Conservation (phyloP, 441 rosid genomes). For the Omphalea diandra region DNA sequence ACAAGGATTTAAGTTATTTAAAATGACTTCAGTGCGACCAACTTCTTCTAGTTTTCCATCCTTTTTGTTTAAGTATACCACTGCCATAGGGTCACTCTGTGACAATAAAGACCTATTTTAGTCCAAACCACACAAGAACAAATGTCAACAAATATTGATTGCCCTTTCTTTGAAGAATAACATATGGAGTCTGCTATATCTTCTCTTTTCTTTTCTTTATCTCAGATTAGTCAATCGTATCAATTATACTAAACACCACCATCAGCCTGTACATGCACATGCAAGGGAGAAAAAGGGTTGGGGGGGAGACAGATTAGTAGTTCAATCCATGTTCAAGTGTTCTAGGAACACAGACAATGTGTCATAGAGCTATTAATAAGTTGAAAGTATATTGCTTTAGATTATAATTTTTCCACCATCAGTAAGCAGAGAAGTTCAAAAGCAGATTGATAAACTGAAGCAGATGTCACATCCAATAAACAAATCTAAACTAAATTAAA, state of each 20-base stretch:
- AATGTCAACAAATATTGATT: background rate
- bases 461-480: background rate
- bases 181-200: background rate
- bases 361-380: background rate
- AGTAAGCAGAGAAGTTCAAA: background rate
- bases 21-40: constrained; percentile 82
- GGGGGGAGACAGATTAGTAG: background rate
- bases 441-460: background rate
- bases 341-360: background rate
- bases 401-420: background rate
- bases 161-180: background rate
- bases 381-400: background rate
- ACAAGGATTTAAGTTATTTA: constrained; percentile 61
- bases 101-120: constrained; percentile 19
- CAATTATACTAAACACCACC: background rate
- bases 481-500: background rate
- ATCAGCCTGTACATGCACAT: background rate
- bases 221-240: background rate
- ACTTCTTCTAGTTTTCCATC: constrained; percentile 74
- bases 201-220: background rate
- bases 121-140: background rate
- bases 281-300: background rate
- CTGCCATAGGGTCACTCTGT: constrained; percentile 87
- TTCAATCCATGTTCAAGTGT: background rate
- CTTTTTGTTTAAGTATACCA: constrained; percentile 52